Evolutionary conservation across 2,329 filamentous ascomycete species (phyloP), one percentile per base, ranked within the genome.

Genomic region (Paraconiothyrium sp.): DNA sequence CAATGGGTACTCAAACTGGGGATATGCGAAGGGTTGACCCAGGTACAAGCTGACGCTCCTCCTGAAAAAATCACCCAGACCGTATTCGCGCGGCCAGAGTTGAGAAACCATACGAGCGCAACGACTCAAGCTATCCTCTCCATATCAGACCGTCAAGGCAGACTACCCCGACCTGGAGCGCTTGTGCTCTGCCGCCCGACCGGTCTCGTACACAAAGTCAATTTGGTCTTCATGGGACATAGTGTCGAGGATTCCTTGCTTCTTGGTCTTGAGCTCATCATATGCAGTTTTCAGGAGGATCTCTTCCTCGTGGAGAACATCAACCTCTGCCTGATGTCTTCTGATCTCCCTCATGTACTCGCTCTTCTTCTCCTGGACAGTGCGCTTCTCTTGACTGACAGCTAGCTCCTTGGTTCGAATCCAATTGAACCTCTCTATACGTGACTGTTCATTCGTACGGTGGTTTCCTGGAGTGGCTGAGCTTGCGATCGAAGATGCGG

Each of bases 171-270:
- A 6, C 46, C 24, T 52, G n/a, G 10, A 20, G 5, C 14, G n/a
- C n/a, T 35, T 35, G 30, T n/a, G 20, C 20, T 20, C 24, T n/a
- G 47, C 47, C 6, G 24, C 24, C 47, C 20, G 4, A 13, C 30
- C 49, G 27, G 49, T 30, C 49, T 52, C 49, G 30, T 52, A 27
- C 32, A 52, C 30, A n/a, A 52, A 52, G 13, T 52, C 49, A 9
- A 52, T 9, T 14, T 52, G 49, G 13, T 52, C 49, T 22, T 52
- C 30, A 22, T 52, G 32, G 20, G 49, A 24, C 49, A 52, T 52
- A 4, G 3, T 24, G 2, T 14, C 30, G 4, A 52, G 7, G 14
- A 52, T 13, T 14, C 37, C 35, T 3, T 20, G 30, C 49, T 52
- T 52, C 49, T 34, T 46, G 35, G 9, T 14, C 35, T 11, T 39